phyloP scores from a whole-genome alignment of 2,329 filamentous ascomycete genomes.

The Aureobasidium vineae region DNA sequence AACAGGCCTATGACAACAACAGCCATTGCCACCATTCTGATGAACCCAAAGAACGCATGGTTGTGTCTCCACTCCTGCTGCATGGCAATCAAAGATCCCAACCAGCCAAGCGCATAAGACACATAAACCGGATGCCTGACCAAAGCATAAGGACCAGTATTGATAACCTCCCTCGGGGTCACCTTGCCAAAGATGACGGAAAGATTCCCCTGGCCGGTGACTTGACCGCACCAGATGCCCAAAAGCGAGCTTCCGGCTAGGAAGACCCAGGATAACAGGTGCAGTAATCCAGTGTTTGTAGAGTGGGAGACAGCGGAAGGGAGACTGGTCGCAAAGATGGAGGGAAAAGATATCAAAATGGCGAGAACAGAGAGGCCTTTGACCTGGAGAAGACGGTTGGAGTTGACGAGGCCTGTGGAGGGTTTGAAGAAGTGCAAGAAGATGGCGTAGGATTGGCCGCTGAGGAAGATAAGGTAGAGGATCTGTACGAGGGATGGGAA shows the following conservation, averaged over 20 bases:
- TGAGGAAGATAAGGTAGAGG: constrained; percentile 23
- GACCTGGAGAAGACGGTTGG: not conserved
- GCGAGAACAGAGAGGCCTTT: constrained; percentile 8
- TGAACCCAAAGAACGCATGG: not conserved
- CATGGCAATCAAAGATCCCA: constrained; percentile 5
- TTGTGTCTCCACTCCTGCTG: constrained; percentile 14
- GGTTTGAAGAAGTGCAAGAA: constrained; percentile 23
- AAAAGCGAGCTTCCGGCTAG: not conserved
- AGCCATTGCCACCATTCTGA: constrained; percentile 12
- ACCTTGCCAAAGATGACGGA: constrained; percentile 23
- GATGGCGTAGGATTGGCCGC: constrained; percentile 19
- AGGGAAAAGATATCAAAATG: constrained; percentile 9
- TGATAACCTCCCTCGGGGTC: constrained; percentile 15
- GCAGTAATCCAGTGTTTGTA: not conserved
- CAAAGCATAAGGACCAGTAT: constrained; percentile 19
- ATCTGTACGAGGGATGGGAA: constrained; percentile 17
- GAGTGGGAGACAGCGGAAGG: not conserved
- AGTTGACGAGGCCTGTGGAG: constrained; percentile 5
- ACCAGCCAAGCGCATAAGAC: constrained; percentile 10
- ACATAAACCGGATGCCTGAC: constrained; percentile 22
- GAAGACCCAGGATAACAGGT: constrained; percentile 1
- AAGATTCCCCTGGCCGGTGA: not conserved
- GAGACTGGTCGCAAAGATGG: constrained; percentile 16
- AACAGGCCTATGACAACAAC: constrained; percentile 11
- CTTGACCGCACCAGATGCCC: constrained; percentile 1